Base-by-base conservation (phyloP, 345 rosid species). In the Eucalyptus erythrocorys region DNA sequence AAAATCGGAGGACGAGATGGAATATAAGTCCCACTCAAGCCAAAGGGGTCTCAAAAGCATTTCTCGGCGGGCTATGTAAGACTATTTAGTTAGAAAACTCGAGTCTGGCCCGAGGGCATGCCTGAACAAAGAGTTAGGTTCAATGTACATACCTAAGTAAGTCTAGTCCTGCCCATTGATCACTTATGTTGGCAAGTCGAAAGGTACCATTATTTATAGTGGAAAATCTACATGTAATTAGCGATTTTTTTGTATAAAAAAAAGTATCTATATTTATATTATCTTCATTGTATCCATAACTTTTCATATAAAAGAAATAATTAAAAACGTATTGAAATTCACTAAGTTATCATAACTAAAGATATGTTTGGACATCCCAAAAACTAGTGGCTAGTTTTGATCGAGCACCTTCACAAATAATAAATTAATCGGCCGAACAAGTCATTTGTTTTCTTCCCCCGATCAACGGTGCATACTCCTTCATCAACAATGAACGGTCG, bases 91-190 rank as follows among this genome's bases (percentile, higher is more conserved):
- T 68, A 68, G 80, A 32, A 34, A 68, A 13, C 24, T 34, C 12
- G 6, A 0, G 43, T 68, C 4, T 3, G 17, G 2, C 7, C 45
- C 45, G 3, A 17, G 27, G 27, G 4, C 5, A 2, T 5, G 82
- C 47, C 27, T 37, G 10, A 76, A 19, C 14, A 37, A 19, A 3
- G 10, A 76, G 47, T 37, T 37, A 21, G 14, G 82, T 26, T 37
- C 82, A 76, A 21, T 8, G 15, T 40, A 76, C 37, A 76, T 3
- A 37, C 82, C 47, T 22, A 68, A 9, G 24, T 34, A 68, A 34
- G 80, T 12, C 80, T 34, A 8, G 2, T 68, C 13, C 80, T 1
- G 2, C 4, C 27, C 45, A 76, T 16, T 64, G 37, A 64, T n/a
- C 10, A 2, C 76, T n/a, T n/a, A 1, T 14, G 4, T n/a, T 30